These are phyloP conservation scores for Suhomyces kilbournensis DNA, from an alignment of 805 yeast species.

Conservation along the genomic window DNA sequence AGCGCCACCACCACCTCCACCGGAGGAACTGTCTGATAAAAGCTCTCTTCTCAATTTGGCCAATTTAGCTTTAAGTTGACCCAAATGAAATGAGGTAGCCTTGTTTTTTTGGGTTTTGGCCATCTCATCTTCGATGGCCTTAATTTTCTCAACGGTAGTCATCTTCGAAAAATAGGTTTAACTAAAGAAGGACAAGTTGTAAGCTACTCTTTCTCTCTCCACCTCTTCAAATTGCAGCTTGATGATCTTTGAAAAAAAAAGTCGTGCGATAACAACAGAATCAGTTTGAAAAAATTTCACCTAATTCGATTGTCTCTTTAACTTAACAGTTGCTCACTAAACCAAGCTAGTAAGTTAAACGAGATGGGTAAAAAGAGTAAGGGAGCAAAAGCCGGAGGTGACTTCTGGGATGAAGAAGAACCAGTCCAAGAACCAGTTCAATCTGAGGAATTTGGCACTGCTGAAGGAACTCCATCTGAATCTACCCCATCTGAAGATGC, in stretches of 20 bases:
- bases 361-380: constrained; percentile 63
- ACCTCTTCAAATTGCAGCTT: constrained; percentile 1
- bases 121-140: constrained; percentile 96
- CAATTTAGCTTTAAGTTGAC: constrained; percentile 93
- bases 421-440: constrained; percentile 38
- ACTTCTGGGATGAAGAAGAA: constrained; percentile 80
- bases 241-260: constrained; percentile 7
- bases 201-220: not conserved
- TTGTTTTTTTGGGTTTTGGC: constrained; percentile 96
- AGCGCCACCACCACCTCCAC: constrained; percentile 87
- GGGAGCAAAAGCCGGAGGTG: constrained; percentile 58
- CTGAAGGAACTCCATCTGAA: constrained; percentile 22
- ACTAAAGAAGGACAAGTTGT: not conserved
- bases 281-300: constrained; percentile 16
- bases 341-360: not conserved
- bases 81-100: constrained; percentile 96
- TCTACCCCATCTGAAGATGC: constrained; percentile 38
- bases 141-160: constrained; percentile 59
- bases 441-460: constrained; percentile 33
- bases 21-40: constrained; percentile 56
- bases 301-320: not conserved
- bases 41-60: constrained; percentile 94
- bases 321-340: not conserved
- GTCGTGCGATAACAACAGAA: constrained; percentile 15
- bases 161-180: constrained; percentile 15